These are phyloP conservation scores for Fusarium avenaceum DNA, from an alignment of 2,329 filamentous ascomycete genomes.

Conservation along the genomic window DNA sequence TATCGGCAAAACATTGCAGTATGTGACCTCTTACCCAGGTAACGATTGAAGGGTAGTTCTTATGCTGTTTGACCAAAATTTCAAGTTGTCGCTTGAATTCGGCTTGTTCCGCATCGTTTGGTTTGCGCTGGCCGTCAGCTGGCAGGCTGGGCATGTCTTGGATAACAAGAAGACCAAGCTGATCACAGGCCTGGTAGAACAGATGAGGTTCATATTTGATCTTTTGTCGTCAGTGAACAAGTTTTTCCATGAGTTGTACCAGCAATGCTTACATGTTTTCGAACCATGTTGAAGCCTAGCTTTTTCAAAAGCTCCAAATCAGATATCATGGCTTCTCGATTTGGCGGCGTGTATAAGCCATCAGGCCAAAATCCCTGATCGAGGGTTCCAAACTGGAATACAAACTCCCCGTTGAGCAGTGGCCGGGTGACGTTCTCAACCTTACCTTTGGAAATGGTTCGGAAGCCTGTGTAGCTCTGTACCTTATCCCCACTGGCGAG, in stretches of 20 bases:
- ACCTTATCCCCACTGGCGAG: conserved; percentile 64
- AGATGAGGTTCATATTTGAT: conserved; percentile 77
- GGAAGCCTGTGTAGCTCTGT: conserved; percentile 76
- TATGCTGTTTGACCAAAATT: conserved; percentile 68
- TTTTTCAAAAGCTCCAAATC: conserved; percentile 74
- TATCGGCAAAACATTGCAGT: accelerated
- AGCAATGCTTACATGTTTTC: conserved; percentile 71
- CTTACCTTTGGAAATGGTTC: conserved; percentile 69
- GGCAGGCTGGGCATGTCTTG: conserved; percentile 78
- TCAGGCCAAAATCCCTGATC: conserved; percentile 82
- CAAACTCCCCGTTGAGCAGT: conserved; percentile 76
- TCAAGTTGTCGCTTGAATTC: conserved; percentile 76
- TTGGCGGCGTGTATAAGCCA: conserved; percentile 75
- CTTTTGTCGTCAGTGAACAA: conserved; percentile 43
- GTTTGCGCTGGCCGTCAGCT: conserved; percentile 48
- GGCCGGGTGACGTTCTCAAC: conserved; percentile 72
- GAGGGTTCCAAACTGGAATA: conserved; percentile 76
- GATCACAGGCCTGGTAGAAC: conserved; percentile 77
- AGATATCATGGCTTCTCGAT: conserved; percentile 74
- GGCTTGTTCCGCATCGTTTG: conserved; percentile 65
- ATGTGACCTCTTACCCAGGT: conserved; percentile 18
- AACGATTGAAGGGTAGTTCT: conserved; percentile 30
- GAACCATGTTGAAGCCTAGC: conserved; percentile 77
- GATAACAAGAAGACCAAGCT: conserved; percentile 74
- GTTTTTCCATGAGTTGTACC: accelerated